These are phyloP conservation scores for Botryotinia globosa DNA, from an alignment of 2,329 filamentous ascomycete species.

Conservation along the genomic window DNA sequence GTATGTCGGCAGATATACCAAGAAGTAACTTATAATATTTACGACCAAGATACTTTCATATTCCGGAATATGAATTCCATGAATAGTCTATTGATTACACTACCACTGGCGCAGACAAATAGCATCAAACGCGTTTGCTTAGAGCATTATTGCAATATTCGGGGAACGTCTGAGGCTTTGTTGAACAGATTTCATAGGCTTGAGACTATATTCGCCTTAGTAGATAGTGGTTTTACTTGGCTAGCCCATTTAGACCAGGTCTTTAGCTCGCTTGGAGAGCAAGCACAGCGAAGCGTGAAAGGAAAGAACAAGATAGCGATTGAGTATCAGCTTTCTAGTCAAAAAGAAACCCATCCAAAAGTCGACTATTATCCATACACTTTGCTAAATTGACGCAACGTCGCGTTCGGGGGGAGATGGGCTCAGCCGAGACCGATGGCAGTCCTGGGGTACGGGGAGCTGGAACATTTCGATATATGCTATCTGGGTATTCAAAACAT, in stretches of 20 bases:
- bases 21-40: background rate
- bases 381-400: background rate
- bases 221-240: background rate
- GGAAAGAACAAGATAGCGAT: background rate
- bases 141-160: background rate
- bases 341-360: too few relatives aligned
- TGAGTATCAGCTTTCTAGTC: too few relatives aligned
- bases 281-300: background rate
- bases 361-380: background rate
- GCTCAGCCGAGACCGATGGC: background rate
- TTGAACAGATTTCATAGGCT: background rate
- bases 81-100: background rate
- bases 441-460: background rate
- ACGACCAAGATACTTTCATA: background rate
- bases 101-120: background rate
- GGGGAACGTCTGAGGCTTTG: background rate
- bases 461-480: background rate
- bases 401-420: background rate
- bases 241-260: background rate
- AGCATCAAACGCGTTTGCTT: background rate
- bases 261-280: background rate
- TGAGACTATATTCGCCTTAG: background rate
- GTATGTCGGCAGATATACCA: background rate
- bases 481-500: background rate
- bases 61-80: background rate